Conservation (phyloP, 208 protist species). For the Acanthamoeba healyi region DNA sequence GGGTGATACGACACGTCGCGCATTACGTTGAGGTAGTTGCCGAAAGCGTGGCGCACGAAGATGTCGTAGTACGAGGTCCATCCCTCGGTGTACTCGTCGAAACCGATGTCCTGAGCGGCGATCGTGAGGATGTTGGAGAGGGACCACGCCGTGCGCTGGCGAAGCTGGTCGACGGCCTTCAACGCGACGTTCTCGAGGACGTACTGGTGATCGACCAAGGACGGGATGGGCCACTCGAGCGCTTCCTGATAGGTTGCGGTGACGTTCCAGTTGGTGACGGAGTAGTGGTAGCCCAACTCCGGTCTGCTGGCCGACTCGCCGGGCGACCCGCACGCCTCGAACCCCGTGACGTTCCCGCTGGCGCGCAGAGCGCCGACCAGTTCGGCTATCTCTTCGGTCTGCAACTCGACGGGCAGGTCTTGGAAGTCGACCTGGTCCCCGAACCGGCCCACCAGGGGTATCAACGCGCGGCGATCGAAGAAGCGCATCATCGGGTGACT, state of each 20-base stretch:
- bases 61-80: constrained; percentile 77
- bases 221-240: constrained; percentile 1
- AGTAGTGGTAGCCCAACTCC: constrained; percentile 28
- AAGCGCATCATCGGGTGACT: constrained; percentile 58
- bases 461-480: background rate
- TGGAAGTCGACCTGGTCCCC: constrained; percentile 69
- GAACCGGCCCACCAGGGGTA: constrained; percentile 60
- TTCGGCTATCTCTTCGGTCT: constrained; percentile 64
- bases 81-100: constrained; percentile 27
- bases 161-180: constrained; percentile 75
- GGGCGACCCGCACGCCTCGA: constrained; percentile 9
- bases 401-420: constrained; percentile 35
- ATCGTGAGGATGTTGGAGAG: constrained; percentile 69
- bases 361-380: constrained; percentile 2
- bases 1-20: constrained; percentile 73
- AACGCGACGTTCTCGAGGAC: constrained; percentile 36
- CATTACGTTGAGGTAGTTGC: constrained; percentile 69
- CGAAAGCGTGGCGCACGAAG: constrained; percentile 80
- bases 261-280: background rate
- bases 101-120: constrained; percentile 5
- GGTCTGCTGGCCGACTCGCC: background rate
- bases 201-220: constrained; percentile 1
- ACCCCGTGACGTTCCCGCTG: constrained; percentile 5
- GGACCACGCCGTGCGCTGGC: constrained; percentile 74
- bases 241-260: background rate